Conservation (phyloP, 257 asterid genomes). For the Perilla frutescens region DNA sequence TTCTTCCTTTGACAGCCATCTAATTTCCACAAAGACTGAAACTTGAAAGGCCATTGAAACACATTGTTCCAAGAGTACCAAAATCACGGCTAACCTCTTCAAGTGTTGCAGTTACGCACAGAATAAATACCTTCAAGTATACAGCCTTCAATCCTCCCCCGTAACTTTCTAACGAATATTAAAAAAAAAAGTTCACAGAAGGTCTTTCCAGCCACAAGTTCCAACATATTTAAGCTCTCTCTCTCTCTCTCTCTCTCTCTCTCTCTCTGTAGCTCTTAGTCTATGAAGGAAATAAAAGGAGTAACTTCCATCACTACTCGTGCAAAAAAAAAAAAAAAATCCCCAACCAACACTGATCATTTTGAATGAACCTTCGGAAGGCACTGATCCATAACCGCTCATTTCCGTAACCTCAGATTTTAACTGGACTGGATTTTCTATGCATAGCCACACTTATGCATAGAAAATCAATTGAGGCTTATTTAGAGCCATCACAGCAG, state of each 20-base stretch:
- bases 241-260: not conserved
- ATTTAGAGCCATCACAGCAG: slow-evolving; percentile 1
- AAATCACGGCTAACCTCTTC: slow-evolving; percentile 8
- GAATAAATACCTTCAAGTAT: not conserved
- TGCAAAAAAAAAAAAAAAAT: not conserved
- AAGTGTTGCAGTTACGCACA: not conserved
- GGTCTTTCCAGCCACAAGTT: slow-evolving; percentile 4
- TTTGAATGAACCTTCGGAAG: slow-evolving; percentile 1
- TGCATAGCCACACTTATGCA: slow-evolving; percentile 1
- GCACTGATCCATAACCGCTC: not conserved
- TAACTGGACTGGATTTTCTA: not conserved
- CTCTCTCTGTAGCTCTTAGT: not conserved
- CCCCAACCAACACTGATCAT: slow-evolving; percentile 17
- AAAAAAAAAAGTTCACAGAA: not conserved
- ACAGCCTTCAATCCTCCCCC: not conserved
- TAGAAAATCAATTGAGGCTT: not conserved
- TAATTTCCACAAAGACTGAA: not conserved
- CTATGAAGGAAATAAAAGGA: not conserved
- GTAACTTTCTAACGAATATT: slow-evolving; percentile 14
- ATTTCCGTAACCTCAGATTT: not conserved
- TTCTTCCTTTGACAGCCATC: not conserved
- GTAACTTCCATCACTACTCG: not conserved
- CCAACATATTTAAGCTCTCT: slow-evolving; percentile 3
- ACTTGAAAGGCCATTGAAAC: slow-evolving; percentile 1
- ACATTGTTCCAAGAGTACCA: not conserved